Evolutionary conservation across 306 rosid species (phyloP), one percentile per base, ranked within the genome.

Genomic region (Acacia crassicarpa): DNA sequence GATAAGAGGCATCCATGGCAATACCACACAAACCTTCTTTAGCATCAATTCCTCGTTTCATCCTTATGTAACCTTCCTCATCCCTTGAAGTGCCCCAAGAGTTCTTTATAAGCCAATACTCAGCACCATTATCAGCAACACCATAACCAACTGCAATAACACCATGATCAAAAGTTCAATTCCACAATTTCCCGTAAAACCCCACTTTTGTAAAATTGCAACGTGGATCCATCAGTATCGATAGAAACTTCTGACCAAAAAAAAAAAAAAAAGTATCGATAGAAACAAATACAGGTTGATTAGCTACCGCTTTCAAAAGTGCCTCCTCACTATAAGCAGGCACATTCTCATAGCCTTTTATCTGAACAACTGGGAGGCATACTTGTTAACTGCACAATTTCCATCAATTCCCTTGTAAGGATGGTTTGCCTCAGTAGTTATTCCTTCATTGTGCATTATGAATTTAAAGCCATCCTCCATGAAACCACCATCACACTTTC

Each of bases 381-480:
- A 43, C 25, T 79, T 72, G 11, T 67, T 9, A 2, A 32, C 59
- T 14, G 59, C 23, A 11, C 77, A 79, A 53, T 5, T 69, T 9
- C 41, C 77, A 25, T 41, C 41, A 41, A 4, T 7, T 68, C 19
- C 76, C 43, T 23, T 27, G 30, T 35, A 22, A 3, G 82, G 82
- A 13, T 79, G 40, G 27, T 40, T 40, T 68, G 75, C 77, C n/a
- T 79, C 58, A 30, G 15, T 69, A 10, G 77, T 68, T 54, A 70
- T 70, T 22, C 83, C 83, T 16, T 45, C 46, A 54, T 70, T 41
- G 38, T 54, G 17, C 11, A 51, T 20, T 4, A 70, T 79, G 35
- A 79, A 77, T 32, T 79, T 48, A 58, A 68, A 79, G 1, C 54
- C 83, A 70, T 70, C 59, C 54, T 79, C 83, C 49, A 67, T 51